phyloP scores from a whole-genome alignment of 1,284 basidiomycete genomes.

The Pholiota adiposa region DNA sequence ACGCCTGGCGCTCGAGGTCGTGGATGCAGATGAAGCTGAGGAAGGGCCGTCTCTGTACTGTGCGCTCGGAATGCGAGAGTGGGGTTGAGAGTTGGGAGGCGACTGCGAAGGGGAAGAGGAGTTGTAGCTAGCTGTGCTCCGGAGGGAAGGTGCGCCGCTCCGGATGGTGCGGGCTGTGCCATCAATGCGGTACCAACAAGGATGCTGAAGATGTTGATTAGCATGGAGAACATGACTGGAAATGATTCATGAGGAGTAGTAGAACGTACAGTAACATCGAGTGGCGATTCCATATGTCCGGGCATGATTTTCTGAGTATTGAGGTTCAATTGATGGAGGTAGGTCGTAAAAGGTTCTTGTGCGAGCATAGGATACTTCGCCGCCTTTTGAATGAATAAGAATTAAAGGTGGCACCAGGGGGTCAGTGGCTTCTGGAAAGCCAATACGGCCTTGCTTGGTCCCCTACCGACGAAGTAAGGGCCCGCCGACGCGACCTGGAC shows the following conservation, averaged over 20 bases:
- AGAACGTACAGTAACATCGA: constrained; percentile 2
- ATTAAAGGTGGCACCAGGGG: background rate
- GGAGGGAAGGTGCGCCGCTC: background rate
- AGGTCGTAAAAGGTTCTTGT: background rate
- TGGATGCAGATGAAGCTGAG: background rate
- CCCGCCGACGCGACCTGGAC: background rate
- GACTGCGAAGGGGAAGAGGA: background rate
- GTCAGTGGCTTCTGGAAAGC: background rate
- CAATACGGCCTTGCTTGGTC: background rate
- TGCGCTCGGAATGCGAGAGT: background rate
- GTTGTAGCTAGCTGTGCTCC: background rate
- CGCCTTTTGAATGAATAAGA: background rate
- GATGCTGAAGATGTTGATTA: background rate
- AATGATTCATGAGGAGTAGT: background rate
- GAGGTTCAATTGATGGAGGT: background rate
- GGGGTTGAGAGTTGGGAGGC: background rate
- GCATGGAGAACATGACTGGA: background rate
- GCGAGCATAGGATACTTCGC: background rate
- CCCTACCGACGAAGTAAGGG: background rate
- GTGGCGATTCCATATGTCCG: constrained; percentile 2
- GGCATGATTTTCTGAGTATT: background rate
- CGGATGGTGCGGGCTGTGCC: constrained; percentile 2
- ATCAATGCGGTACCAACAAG: background rate
- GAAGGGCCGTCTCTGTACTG: background rate
- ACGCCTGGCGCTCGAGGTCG: background rate